Conservation (phyloP, 257 asterid genomes). For the Thymus mandschuricus region DNA sequence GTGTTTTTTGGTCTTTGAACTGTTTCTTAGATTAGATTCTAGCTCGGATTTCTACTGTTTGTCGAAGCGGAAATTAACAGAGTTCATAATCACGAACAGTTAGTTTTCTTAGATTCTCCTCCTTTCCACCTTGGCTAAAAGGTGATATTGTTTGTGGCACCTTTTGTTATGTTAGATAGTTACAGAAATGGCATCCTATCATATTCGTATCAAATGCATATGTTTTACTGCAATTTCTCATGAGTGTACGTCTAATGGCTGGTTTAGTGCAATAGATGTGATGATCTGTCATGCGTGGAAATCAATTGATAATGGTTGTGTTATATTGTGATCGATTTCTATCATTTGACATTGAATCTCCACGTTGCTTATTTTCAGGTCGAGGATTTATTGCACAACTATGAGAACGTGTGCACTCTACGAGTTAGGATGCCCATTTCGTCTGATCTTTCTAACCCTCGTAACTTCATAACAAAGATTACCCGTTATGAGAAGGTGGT, state of each 20-base stretch:
- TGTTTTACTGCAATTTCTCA: neutral
- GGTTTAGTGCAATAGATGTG: neutral
- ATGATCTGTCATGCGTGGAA: neutral
- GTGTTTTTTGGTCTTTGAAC: neutral
- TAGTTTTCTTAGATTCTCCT: neutral
- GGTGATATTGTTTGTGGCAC: neutral
- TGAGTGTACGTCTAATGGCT: neutral
- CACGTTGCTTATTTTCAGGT: constrained; percentile 46
- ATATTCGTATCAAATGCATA: neutral
- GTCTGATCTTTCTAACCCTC: constrained; percentile 70
- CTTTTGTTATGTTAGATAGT: neutral
- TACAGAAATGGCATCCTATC: neutral
- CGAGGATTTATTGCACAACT: constrained; percentile 76
- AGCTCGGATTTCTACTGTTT: neutral
- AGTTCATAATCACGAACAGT: neutral
- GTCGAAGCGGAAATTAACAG: neutral
- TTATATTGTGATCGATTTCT: neutral
- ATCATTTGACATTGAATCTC: neutral
- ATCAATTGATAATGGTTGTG: neutral
- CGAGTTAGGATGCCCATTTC: constrained; percentile 91
- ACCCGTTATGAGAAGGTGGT: constrained; percentile 72
- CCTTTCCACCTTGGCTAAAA: neutral
- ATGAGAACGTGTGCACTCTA: constrained; percentile 76
- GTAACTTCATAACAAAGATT: constrained; percentile 84
- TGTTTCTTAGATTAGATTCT: neutral